Evolutionary conservation across 768 basidiomycete genomes (phyloP).

Genomic region (Tubosaeta sp.): DNA sequence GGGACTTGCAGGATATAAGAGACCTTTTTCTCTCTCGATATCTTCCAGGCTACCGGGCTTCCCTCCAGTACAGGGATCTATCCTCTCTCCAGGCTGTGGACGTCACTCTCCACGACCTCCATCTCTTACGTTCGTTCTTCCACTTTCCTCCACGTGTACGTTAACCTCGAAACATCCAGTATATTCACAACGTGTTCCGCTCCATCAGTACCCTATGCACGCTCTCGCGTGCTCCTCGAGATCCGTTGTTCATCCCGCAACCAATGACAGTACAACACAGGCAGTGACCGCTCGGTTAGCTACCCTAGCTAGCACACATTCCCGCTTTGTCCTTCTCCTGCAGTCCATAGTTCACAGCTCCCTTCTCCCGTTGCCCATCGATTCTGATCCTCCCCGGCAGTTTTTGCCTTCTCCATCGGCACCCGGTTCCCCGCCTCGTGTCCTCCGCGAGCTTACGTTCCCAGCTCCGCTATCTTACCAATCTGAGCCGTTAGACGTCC

Average conservation of each 20-base stretch:
- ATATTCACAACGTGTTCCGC: constrained; percentile 56
- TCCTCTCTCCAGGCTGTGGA: constrained; percentile 43
- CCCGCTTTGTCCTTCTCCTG: constrained; percentile 68
- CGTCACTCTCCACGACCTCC: constrained; percentile 55
- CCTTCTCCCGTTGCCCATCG: constrained; percentile 40
- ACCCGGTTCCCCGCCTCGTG: constrained; percentile 26
- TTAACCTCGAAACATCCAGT: constrained; percentile 37
- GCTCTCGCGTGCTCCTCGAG: constrained; percentile 52
- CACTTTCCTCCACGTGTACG: constrained; percentile 6
- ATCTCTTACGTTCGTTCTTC: constrained; percentile 56
- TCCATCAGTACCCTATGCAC: constrained; percentile 70
- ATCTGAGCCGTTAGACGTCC: constrained; percentile 16
- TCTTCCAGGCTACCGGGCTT: constrained; percentile 53
- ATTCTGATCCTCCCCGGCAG: constrained; percentile 38
- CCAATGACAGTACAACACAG: constrained; percentile 24
- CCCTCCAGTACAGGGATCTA: constrained; percentile 39
- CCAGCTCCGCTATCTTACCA: constrained; percentile 66
- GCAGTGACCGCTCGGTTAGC: constrained; percentile 36
- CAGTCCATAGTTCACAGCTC: constrained; percentile 71
- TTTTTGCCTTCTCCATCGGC: constrained; percentile 12
- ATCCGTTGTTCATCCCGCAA: constrained; percentile 24
- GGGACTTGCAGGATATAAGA: constrained; percentile 30
- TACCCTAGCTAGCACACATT: constrained; percentile 57
- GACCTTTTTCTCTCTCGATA: constrained; percentile 43
- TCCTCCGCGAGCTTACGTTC: constrained; percentile 59